Evolutionary conservation across 305 asterid genomes (phyloP).

Genomic region (Ruellia speciosa): DNA sequence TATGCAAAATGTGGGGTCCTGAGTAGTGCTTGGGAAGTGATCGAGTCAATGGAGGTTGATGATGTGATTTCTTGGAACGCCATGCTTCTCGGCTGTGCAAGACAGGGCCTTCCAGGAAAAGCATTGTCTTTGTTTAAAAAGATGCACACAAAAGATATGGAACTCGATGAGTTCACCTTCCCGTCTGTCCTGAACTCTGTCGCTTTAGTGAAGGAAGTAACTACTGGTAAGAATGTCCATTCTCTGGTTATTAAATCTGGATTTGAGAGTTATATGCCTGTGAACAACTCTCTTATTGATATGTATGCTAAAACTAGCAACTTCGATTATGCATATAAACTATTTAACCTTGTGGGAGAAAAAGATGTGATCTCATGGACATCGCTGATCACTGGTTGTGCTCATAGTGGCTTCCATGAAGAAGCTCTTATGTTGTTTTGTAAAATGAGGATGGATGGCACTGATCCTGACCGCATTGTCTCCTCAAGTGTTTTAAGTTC

Average conservation of each 20-base stretch:
- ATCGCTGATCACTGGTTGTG: constrained; percentile 63
- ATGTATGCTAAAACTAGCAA: constrained; percentile 71
- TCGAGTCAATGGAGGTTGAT: constrained; percentile 42
- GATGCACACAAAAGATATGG: constrained; percentile 52
- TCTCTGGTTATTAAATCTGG: constrained; percentile 62
- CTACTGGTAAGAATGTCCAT: constrained; percentile 40
- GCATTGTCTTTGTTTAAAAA: constrained; percentile 51
- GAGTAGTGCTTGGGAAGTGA: constrained; percentile 44
- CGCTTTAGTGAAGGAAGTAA: constrained; percentile 36
- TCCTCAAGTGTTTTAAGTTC: constrained; percentile 60
- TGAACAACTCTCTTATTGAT: constrained; percentile 68
- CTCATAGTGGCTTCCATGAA: constrained; percentile 51
- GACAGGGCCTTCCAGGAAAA: constrained; percentile 36
- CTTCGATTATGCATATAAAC: constrained; percentile 32
- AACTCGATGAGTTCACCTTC: constrained; percentile 60
- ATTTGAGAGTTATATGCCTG: constrained; percentile 36
- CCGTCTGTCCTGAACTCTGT: constrained; percentile 71
- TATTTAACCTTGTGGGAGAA: constrained; percentile 36
- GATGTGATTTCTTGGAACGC: constrained; percentile 71
- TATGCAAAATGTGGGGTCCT: constrained; percentile 73
- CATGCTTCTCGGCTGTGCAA: constrained; percentile 64
- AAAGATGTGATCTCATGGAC: constrained; percentile 91
- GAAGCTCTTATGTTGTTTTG: constrained; percentile 50
- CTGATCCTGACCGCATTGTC: constrained; percentile 44
- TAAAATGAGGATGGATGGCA: constrained; percentile 45